Evolutionary conservation across 257 asterid species (phyloP).

Genomic region (Ajuga chamaepitys): DNA sequence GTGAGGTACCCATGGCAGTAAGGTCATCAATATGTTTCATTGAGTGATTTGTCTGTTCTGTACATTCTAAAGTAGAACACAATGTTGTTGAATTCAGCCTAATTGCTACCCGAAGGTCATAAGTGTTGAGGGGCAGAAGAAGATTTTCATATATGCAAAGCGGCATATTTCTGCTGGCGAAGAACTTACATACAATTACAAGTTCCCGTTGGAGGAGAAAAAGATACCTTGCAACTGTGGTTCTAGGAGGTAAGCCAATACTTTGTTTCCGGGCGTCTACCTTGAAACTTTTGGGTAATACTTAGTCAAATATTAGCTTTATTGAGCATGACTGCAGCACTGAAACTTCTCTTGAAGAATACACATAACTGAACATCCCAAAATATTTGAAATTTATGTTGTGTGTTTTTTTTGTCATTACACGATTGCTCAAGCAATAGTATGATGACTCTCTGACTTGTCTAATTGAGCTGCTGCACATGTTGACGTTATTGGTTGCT

Average conservation of each 20-base stretch:
- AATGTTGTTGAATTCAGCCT: constrained; percentile 53
- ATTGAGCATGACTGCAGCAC: neutral
- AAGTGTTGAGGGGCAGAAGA: constrained; percentile 93
- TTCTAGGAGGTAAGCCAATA: constrained; percentile 60
- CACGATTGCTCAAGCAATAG: neutral
- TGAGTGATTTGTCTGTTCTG: neutral
- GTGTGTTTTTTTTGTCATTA: neutral
- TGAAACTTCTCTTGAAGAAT: neutral
- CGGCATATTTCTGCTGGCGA: constrained; percentile 91
- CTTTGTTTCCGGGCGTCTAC: neutral
- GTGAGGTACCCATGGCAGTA: constrained; percentile 62
- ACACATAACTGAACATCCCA: neutral
- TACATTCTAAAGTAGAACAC: constrained; percentile 15
- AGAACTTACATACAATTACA: constrained; percentile 92
- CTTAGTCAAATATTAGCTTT: neutral
- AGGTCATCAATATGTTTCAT: constrained; percentile 13
- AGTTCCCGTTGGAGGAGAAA: constrained; percentile 94
- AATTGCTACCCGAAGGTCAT: constrained; percentile 98
- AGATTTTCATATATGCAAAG: constrained; percentile 93
- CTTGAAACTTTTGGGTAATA: neutral
- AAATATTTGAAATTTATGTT: neutral
- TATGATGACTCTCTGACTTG: neutral
- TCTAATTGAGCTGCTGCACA: neutral
- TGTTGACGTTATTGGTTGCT: neutral
- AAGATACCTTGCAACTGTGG: constrained; percentile 98